Conservation (phyloP, 2,329 filamentous ascomycete genomes). For the Xylariaceae sp. region DNA sequence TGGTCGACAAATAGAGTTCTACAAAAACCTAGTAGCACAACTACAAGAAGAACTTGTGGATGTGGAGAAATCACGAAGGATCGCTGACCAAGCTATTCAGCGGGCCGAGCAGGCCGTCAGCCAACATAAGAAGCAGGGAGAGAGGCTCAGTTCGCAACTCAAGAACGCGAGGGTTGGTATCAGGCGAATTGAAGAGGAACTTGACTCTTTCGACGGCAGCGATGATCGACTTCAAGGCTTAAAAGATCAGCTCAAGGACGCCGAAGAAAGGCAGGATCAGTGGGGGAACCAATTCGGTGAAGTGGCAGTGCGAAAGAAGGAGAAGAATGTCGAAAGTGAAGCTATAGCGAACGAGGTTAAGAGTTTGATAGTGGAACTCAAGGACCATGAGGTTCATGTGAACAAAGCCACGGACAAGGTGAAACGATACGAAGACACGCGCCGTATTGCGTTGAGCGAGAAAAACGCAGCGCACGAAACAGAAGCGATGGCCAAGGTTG, state of each 20-base stretch:
- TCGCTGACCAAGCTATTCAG: slow-evolving; percentile 47
- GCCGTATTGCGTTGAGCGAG: slow-evolving; percentile 52
- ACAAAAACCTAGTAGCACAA: slow-evolving; percentile 49
- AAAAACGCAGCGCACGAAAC: slow-evolving; percentile 61
- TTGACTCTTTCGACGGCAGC: slow-evolving; percentile 66
- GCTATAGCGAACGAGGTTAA: slow-evolving; percentile 37
- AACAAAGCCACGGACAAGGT: slow-evolving; percentile 56
- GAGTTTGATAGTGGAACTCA: slow-evolving; percentile 32
- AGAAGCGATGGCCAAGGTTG: slow-evolving; percentile 47
- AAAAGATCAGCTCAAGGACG: slow-evolving; percentile 55
- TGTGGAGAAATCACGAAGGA: slow-evolving; percentile 47
- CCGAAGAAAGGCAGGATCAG: slow-evolving; percentile 42
- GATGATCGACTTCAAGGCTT: slow-evolving; percentile 64
- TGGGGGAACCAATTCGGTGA: slow-evolving; percentile 56
- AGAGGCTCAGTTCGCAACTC: slow-evolving; percentile 48
- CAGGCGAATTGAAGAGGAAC: slow-evolving; percentile 50
- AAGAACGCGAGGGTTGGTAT: slow-evolving; percentile 62
- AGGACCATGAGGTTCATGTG: slow-evolving; percentile 46
- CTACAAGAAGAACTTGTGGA: slow-evolving; percentile 54
- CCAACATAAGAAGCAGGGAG: slow-evolving; percentile 44
- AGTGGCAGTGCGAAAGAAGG: slow-evolving; percentile 46
- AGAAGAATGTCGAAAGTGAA: slow-evolving; percentile 45
- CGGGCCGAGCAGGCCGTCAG: slow-evolving; percentile 43
- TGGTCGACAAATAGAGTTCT: slow-evolving; percentile 60
- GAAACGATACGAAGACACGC: slow-evolving; percentile 45